Conservation (phyloP, 78 protist species). For the Dictyostelium discoideum region dicty_2.7 NC_007089.4:5746501-5747000, state of each 20-base stretch:
- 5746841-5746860: conserved; percentile 1
- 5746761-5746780: conserved; percentile 7
- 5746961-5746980: background rate
- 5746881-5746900: background rate
- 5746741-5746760: conserved; percentile 3
- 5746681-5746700: background rate
- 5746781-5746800: background rate
- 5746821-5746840: conserved; percentile 47
- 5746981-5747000: background rate
- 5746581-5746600: background rate
- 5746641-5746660: background rate
- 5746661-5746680: background rate
- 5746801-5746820: conserved; percentile 42
- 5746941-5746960: no score
- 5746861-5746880: background rate
- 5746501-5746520: background rate
- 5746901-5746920: background rate
- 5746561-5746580: background rate
- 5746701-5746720: conserved; percentile 26
- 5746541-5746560: background rate
- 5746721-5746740: background rate
- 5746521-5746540: background rate
- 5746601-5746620: background rate
- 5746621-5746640: conserved; percentile 13
- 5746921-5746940: background rate